phyloP scores from a whole-genome alignment of 352 stramenopile species.

The Globisporangium lucens region DNA sequence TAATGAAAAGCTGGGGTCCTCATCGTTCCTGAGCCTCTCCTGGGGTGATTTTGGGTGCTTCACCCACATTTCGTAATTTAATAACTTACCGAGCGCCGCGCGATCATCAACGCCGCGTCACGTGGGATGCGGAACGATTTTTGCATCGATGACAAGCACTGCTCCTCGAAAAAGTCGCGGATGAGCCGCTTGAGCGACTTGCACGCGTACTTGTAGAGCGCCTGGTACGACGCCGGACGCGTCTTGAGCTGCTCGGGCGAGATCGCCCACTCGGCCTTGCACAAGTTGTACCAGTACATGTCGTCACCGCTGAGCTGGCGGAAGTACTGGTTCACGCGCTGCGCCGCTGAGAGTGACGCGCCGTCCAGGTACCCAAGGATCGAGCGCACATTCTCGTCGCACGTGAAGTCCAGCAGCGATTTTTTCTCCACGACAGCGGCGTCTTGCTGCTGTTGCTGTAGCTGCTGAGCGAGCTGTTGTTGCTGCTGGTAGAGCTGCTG shows the following conservation, averaged over 20 bases:
- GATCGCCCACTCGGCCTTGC: slow-evolving; percentile 67
- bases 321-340: slow-evolving; percentile 62
- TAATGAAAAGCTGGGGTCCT: background rate
- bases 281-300: slow-evolving; percentile 63
- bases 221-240: slow-evolving; percentile 60
- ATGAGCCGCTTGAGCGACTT: slow-evolving; percentile 70
- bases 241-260: slow-evolving; percentile 61
- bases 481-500: slow-evolving; percentile 27
- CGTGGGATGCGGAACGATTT: slow-evolving; percentile 65
- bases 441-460: slow-evolving; percentile 10
- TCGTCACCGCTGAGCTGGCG: slow-evolving; percentile 51
- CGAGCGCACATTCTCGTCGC: slow-evolving; percentile 62
- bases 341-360: slow-evolving; percentile 49
- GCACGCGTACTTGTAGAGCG: slow-evolving; percentile 74
- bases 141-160: slow-evolving; percentile 71
- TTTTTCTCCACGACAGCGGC: slow-evolving; percentile 9
- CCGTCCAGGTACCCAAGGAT: slow-evolving; percentile 76
- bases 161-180: slow-evolving; percentile 78
- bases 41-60: background rate
- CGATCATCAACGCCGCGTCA: slow-evolving; percentile 57
- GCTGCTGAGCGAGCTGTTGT: slow-evolving; percentile 8
- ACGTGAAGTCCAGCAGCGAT: slow-evolving; percentile 64
- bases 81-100: slow-evolving; percentile 19
- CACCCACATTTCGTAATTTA: background rate
- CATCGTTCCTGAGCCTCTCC: background rate